Evolutionary conservation across 2,329 filamentous ascomycete species (phyloP).

Genomic region (Diplocarpon rosae): DNA sequence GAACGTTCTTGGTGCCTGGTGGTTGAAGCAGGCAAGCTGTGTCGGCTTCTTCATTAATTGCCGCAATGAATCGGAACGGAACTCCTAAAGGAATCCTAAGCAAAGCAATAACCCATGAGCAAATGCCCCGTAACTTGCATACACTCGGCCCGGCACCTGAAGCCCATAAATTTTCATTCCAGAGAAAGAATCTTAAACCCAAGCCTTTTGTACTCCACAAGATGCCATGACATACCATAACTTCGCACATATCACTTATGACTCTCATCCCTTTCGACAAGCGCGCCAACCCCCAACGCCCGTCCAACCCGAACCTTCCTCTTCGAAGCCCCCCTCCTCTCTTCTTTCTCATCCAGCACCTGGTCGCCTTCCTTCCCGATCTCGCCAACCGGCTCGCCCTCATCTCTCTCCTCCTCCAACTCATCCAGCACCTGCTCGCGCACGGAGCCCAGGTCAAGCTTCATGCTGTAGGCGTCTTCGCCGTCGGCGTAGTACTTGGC

Average conservation of each 20-base stretch:
- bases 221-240: slow-evolving; percentile 2
- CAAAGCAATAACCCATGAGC: too few relatives aligned
- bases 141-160: neutral
- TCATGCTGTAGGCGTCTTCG: slow-evolving; percentile 93
- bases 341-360: slow-evolving; percentile 36
- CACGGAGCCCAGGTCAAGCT: slow-evolving; percentile 60
- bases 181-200: too few relatives aligned
- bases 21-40: too few relatives aligned
- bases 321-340: slow-evolving; percentile 54
- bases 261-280: slow-evolving; percentile 62
- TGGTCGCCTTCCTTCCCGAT: slow-evolving; percentile 33
- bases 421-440: slow-evolving; percentile 41
- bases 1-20: too few relatives aligned
- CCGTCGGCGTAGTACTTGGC: slow-evolving; percentile 93
- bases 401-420: slow-evolving; percentile 42
- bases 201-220: slow-evolving; percentile 11
- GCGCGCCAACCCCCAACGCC: slow-evolving; percentile 63
- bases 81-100: too few relatives aligned
- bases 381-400: slow-evolving; percentile 61
- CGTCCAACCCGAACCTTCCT: slow-evolving; percentile 79
- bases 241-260: slow-evolving; percentile 27
- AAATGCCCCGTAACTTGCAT: too few relatives aligned
- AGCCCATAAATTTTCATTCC: too few relatives aligned
- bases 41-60: too few relatives aligned
- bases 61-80: too few relatives aligned